A percentile compares a stretch with the other conserved stretches of the same genome.
Evolutionary conservation across 495 filamentous ascomycete genomes (phyloP).

Genomic region (Aspergillus funiculosus): DNA sequence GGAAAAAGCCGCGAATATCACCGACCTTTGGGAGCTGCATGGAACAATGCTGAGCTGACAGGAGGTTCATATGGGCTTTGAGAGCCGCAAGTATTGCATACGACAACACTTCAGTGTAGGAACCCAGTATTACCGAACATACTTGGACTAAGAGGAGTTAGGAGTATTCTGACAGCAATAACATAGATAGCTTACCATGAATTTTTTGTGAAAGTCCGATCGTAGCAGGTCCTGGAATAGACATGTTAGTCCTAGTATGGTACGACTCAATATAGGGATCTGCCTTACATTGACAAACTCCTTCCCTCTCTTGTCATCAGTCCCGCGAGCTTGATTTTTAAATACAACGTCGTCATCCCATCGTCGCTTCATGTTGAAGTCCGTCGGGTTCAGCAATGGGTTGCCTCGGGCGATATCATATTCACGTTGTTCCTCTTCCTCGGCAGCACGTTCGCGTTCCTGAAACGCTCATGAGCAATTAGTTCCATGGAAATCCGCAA

Average conservation of each 20-base stretch:
- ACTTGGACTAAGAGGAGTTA: slow-evolving; percentile 54
- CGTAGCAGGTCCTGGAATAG: slow-evolving; percentile 72
- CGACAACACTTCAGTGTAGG: neutral
- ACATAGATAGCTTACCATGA: slow-evolving; percentile 64
- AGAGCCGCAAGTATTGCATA: too few relatives aligned
- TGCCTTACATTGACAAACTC: slow-evolving; percentile 86
- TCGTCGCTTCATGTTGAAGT: slow-evolving; percentile 47
- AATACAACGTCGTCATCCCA: slow-evolving; percentile 99
- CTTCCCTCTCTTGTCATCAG: slow-evolving; percentile 87
- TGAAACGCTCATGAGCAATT: slow-evolving; percentile 23
- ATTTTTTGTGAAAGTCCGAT: slow-evolving; percentile 95
- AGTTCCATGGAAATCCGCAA: neutral
- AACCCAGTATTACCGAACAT: slow-evolving; percentile 49
- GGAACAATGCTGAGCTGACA: too few relatives aligned
- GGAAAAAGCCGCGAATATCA: too few relatives aligned
- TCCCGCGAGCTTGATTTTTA: slow-evolving; percentile 95
- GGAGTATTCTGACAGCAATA: slow-evolving; percentile 13
- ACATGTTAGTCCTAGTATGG: slow-evolving; percentile 19
- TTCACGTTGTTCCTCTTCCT: slow-evolving; percentile 78
- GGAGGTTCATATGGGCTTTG: neutral
- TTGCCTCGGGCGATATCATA: slow-evolving; percentile 88
- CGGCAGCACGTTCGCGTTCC: slow-evolving; percentile 68
- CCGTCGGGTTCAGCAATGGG: slow-evolving; percentile 71
- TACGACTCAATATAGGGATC: neutral
- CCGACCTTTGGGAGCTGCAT: too few relatives aligned